Conservation (phyloP, 2,329 filamentous ascomycete species). For the Aciculosporium take region DNA sequence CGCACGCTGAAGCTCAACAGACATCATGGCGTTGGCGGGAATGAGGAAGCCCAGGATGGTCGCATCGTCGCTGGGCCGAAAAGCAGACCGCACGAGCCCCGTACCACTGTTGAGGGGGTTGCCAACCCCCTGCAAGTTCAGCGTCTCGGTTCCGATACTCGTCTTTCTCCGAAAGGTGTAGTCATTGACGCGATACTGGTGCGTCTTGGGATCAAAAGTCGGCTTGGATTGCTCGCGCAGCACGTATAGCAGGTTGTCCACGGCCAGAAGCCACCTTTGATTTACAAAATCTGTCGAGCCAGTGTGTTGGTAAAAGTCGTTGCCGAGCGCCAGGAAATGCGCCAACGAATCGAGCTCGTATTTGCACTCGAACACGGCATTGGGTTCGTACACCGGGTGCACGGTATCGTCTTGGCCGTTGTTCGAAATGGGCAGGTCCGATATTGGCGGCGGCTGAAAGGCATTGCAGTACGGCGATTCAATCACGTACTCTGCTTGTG, state of each 20-base stretch:
- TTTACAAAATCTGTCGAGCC: conserved; percentile 66
- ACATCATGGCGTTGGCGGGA: conserved; percentile 91
- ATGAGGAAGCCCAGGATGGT: conserved; percentile 92
- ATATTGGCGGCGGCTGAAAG: conserved; percentile 85
- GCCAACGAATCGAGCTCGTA: conserved; percentile 95
- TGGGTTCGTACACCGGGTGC: conserved; percentile 73
- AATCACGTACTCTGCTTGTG: conserved; percentile 89
- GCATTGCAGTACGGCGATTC: conserved; percentile 95
- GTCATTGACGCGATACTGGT: conserved; percentile 51
- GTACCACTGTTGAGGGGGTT: conserved; percentile 80
- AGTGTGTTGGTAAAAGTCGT: conserved; percentile 75
- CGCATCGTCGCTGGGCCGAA: conserved; percentile 88
- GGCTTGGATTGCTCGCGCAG: conserved; percentile 65
- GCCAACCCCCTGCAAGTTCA: conserved; percentile 69
- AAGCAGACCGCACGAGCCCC: conserved; percentile 77
- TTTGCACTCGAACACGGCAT: conserved; percentile 91
- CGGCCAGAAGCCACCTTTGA: conserved; percentile 60
- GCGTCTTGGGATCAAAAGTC: conserved; percentile 61
- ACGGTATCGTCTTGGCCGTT: conserved; percentile 77
- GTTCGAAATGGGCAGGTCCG: conserved; percentile 52
- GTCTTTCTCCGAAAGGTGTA: conserved; percentile 84
- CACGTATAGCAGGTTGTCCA: conserved; percentile 60
- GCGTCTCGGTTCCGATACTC: conserved; percentile 74
- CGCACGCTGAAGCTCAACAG: conserved; percentile 68
- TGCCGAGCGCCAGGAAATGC: conserved; percentile 72